Evolutionary conservation across 2,329 filamentous ascomycete species (phyloP).

Genomic region (Lanzia echinophila): DNA sequence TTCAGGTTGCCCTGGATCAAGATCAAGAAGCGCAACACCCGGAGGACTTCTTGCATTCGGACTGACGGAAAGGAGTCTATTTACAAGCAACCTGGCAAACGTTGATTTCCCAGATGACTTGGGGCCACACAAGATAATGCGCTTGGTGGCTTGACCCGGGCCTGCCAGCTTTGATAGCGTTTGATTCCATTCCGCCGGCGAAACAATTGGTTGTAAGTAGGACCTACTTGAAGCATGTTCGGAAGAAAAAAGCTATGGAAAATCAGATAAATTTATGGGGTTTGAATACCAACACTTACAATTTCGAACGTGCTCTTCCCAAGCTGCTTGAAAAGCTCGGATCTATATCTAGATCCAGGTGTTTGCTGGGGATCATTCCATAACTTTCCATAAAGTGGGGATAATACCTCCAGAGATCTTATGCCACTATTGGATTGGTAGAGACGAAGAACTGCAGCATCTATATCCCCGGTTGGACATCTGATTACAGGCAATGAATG

Average conservation of each 20-base stretch:
- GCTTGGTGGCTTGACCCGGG: constrained; percentile 31
- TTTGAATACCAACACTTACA: constrained; percentile 30
- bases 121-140: constrained; percentile 58
- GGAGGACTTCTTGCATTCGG: constrained; percentile 12
- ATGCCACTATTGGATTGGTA: constrained; percentile 44
- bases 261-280: neutral
- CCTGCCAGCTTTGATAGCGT: constrained; percentile 24
- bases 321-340: constrained; percentile 11
- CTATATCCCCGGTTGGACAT: constrained; percentile 38
- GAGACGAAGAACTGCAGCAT: constrained; percentile 49
- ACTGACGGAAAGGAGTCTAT: constrained; percentile 47
- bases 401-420: constrained; percentile 50
- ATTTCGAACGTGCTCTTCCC: constrained; percentile 41
- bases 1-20: constrained; percentile 74
- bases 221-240: constrained; percentile 45
- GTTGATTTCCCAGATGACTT: constrained; percentile 73
- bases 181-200: constrained; percentile 55
- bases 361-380: constrained; percentile 47
- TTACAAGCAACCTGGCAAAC: constrained; percentile 59
- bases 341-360: constrained; percentile 14
- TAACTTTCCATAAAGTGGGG: constrained; percentile 58
- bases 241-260: constrained; percentile 44
- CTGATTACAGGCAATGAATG: constrained; percentile 64
- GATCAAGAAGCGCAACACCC: constrained; percentile 53
- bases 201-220: constrained; percentile 47